phyloP scores from a whole-genome alignment of 768 basidiomycete species.

The Lentinula edodes region DNA sequence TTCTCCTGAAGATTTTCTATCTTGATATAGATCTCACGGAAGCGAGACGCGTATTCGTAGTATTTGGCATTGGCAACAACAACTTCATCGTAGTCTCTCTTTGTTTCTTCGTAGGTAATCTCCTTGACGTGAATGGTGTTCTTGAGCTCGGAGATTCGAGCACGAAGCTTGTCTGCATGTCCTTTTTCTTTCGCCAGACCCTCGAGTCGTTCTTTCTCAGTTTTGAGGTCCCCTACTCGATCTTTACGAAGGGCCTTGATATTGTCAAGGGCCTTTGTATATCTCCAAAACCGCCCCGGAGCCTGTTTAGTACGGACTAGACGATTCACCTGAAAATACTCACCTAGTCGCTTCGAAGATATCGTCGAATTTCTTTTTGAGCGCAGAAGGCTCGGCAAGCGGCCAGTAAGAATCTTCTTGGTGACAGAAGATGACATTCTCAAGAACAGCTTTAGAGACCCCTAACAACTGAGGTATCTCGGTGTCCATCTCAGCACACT shows the following conservation, averaged over 20 bases:
- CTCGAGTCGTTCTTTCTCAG: slow-evolving; percentile 83
- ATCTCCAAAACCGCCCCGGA: slow-evolving; percentile 40
- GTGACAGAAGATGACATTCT: slow-evolving; percentile 99
- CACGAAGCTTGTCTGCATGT: slow-evolving; percentile 79
- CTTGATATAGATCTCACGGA: slow-evolving; percentile 77
- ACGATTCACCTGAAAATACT: slow-evolving; percentile 10
- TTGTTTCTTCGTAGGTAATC: slow-evolving; percentile 65
- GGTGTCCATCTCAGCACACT: slow-evolving; percentile 93
- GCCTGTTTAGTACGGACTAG: neutral
- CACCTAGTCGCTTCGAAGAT: slow-evolving; percentile 98
- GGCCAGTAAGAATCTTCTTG: slow-evolving; percentile 99
- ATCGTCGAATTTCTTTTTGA: slow-evolving; percentile 99
- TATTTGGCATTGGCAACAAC: slow-evolving; percentile 72
- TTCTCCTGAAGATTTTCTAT: slow-evolving; percentile 58
- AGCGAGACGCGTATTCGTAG: slow-evolving; percentile 78
- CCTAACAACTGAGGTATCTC: slow-evolving; percentile 93
- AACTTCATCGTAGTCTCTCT: slow-evolving; percentile 56
- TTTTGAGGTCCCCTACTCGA: slow-evolving; percentile 82
- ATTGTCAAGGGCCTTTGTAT: slow-evolving; percentile 92
- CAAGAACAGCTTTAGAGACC: slow-evolving; percentile 96
- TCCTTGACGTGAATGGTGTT: slow-evolving; percentile 64
- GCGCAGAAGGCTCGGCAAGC: slow-evolving; percentile 76
- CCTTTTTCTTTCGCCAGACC: slow-evolving; percentile 76
- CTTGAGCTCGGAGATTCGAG: slow-evolving; percentile 56
- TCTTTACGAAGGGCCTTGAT: slow-evolving; percentile 92